phyloP scores from a whole-genome alignment of 495 filamentous ascomycete genomes.

The Articulospora tetracladia region DNA sequence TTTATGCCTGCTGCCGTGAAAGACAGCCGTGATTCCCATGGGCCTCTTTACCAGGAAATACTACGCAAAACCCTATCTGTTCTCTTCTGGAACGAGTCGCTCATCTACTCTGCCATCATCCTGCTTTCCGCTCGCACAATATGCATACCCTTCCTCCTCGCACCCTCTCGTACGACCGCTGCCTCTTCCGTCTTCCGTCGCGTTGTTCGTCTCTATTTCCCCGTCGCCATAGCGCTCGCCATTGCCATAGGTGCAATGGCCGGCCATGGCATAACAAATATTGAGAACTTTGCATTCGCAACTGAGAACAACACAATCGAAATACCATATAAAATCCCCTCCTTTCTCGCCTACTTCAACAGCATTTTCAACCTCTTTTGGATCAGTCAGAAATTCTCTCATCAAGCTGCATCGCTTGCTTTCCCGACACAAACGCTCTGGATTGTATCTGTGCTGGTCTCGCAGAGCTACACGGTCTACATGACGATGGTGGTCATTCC shows the following conservation, averaged over 20 bases:
- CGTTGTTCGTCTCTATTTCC: constrained; percentile 1
- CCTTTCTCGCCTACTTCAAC: constrained; percentile 6
- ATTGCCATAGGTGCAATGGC: background rate
- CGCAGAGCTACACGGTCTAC: constrained; percentile 11
- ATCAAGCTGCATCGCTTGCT: background rate
- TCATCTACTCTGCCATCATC: constrained; percentile 10
- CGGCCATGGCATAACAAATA: background rate
- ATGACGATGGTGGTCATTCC: constrained; percentile 11
- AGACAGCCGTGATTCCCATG: background rate
- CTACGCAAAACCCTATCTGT: constrained; percentile 12
- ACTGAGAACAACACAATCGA: background rate
- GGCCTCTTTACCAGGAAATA: background rate
- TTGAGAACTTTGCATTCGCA: background rate
- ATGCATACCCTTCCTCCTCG: constrained; percentile 5
- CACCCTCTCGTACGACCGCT: background rate
- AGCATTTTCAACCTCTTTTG: constrained; percentile 13
- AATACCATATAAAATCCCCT: constrained; percentile 16
- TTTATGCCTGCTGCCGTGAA: constrained; percentile 8
- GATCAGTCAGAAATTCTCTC: background rate
- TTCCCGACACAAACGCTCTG: constrained; percentile 11
- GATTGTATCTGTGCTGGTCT: constrained; percentile 3
- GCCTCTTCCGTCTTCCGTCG: background rate
- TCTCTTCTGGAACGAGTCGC: constrained; percentile 14
- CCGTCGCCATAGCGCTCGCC: background rate
- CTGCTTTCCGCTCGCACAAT: constrained; percentile 11